These are phyloP conservation scores for Vishniacozyma victoriae DNA, from an alignment of 768 basidiomycete genomes.

Conservation along the genomic window DNA sequence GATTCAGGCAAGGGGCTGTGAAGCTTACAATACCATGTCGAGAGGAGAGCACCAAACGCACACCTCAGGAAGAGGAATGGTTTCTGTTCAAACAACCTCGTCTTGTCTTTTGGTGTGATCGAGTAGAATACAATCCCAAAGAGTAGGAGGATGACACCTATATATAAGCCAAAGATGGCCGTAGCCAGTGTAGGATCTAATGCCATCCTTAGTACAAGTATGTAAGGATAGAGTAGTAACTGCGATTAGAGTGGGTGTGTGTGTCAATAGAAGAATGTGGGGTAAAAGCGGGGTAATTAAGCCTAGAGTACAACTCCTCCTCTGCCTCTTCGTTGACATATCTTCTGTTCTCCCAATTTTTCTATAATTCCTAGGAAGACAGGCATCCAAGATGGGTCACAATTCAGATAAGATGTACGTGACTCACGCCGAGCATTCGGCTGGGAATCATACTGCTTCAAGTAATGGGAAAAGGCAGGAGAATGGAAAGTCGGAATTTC, in stretches of 20 bases:
- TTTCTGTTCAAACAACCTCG: slow-evolving; percentile 15
- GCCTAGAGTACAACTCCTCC: no score
- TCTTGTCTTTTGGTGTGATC: slow-evolving; percentile 9
- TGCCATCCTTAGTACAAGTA: no score
- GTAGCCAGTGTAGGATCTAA: no score
- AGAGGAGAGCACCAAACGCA: slow-evolving; percentile 46
- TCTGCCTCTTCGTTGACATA: no score
- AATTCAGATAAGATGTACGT: slow-evolving; percentile 47
- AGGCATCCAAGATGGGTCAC: slow-evolving; percentile 40
- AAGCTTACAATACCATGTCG: slow-evolving; percentile 56
- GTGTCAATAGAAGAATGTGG: no score
- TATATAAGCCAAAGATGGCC: not conserved
- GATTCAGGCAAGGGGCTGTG: not conserved
- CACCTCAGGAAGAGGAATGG: slow-evolving; percentile 47
- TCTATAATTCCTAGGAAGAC: no score
- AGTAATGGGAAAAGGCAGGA: slow-evolving; percentile 37
- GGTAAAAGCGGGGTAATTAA: no score
- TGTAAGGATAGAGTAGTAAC: no score
- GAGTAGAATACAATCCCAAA: slow-evolving; percentile 42
- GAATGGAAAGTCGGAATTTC: slow-evolving; percentile 37
- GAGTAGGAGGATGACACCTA: slow-evolving; percentile 27
- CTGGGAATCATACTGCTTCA: slow-evolving; percentile 38
- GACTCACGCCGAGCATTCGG: slow-evolving; percentile 46
- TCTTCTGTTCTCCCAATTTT: no score
- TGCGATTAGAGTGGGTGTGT: no score